Evolutionary conservation across 2,329 filamentous ascomycete genomes (phyloP), one percentile per base, ranked within the genome.

Genomic region (Ascocoryne sarcoides): DNA sequence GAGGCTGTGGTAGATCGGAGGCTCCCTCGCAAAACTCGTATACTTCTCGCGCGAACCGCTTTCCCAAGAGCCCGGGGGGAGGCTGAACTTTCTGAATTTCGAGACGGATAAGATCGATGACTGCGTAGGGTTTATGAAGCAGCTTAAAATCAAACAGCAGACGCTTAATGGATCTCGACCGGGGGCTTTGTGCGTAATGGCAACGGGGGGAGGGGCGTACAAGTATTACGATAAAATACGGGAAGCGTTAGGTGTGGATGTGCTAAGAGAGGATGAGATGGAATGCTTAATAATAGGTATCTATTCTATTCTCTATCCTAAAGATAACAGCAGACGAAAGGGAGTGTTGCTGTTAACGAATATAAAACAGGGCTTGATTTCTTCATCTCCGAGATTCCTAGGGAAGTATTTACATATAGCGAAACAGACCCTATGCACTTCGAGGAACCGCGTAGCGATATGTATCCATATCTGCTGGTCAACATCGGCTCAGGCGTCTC

Each of bases 401-500:
- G 84, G 52, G 92, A 98, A 65, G 90, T 98, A 40, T 98, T 98
- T 59, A 95, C 88, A 15, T 96, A 96, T 64, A 89, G 84, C 59
- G 90, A 94, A 61, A 75, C 76, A 23, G 82, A 92, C 53, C 88
- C 89, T 4, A 94, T 95, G 84, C 77, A 86, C 56, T 96, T 95
- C 59, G 79, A 82, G 50, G 76, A 82, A 45, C 79, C 87, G 1
- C 70, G 72, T 32, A 70, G 79, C n/a, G 79, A 90, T 51, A 87
- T 95, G 44, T 96, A 98, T 61, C 92, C 92, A 2, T 98, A 98
- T 60, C 79, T 98, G 32, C 79, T 98, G 20, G 92, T 98, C 56
- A 98, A 98, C 65, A 98, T 98, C 52, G 92, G 92, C 33, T 95
- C 89, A 5, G 92, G 92, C 37, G 92, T 98, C 4, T 92, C 84